Percentiles rank a stretch among this genome's conserved stretches.
These are phyloP conservation scores for Colletotrichum cuscutae DNA, from an alignment of 2,329 filamentous ascomycete genomes.

Conservation along the genomic window DNA sequence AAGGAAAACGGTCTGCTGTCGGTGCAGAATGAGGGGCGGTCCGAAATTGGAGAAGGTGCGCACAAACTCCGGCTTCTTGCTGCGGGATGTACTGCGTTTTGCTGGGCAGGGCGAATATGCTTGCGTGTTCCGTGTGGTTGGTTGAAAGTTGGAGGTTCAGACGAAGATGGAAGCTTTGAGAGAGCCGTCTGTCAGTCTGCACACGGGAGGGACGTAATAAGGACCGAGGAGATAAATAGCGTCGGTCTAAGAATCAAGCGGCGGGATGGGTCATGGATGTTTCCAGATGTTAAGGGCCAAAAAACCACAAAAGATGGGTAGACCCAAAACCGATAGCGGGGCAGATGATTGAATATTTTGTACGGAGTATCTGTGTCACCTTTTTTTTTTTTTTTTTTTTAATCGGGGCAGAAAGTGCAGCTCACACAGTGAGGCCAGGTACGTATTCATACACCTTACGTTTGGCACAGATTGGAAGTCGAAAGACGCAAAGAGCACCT, in stretches of 20 bases:
- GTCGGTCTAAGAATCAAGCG: constrained; percentile 20
- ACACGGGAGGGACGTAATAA: constrained; percentile 24
- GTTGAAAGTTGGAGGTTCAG: constrained; percentile 21
- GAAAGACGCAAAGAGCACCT: neutral
- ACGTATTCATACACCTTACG: neutral
- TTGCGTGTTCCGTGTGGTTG: neutral
- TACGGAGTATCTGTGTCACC: neutral
- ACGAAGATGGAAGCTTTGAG: constrained; percentile 22
- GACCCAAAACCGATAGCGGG: constrained; percentile 22
- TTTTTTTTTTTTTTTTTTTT: constrained; percentile 1
- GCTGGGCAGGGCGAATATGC: constrained; percentile 1
- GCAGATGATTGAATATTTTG: constrained; percentile 3
- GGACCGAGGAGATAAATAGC: constrained; percentile 8
- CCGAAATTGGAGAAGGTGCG: constrained; percentile 19
- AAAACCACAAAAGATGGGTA: neutral
- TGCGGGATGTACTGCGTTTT: constrained; percentile 8
- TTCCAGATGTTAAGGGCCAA: constrained; percentile 21
- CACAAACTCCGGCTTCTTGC: constrained; percentile 3
- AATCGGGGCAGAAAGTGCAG: constrained; percentile 3
- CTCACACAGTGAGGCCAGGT: neutral
- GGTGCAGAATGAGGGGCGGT: constrained; percentile 26
- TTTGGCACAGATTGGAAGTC: neutral
- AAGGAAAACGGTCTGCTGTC: constrained; percentile 6
- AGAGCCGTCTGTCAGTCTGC: neutral
- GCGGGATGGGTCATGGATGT: constrained; percentile 33